phyloP scores from a whole-genome alignment of 352 stramenopile genomes.

The Phytophthora megakarya region DNA sequence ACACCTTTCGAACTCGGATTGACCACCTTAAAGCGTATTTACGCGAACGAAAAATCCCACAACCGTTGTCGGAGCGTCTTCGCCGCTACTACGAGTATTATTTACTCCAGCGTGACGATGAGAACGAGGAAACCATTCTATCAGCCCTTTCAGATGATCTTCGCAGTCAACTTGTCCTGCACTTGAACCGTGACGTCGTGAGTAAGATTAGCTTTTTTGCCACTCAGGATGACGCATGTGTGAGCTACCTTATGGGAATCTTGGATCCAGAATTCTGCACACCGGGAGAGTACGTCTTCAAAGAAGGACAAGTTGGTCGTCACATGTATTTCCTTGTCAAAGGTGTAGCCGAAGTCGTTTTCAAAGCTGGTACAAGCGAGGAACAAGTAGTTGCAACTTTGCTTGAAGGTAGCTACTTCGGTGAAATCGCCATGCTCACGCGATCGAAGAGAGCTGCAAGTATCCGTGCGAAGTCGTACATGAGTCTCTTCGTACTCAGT shows the following conservation, averaged over 20 bases:
- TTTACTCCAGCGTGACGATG: conserved; percentile 69
- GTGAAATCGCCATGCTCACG: conserved; percentile 83
- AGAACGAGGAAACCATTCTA: conserved; percentile 77
- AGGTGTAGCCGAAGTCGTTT: conserved; percentile 70
- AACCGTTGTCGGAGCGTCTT: conserved; percentile 54
- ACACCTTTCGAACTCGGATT: conserved; percentile 65
- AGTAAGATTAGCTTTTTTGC: conserved; percentile 85
- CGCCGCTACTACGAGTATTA: conserved; percentile 86
- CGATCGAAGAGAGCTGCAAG: conserved; percentile 79
- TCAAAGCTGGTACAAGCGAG: conserved; percentile 54
- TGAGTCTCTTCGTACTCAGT: conserved; percentile 79
- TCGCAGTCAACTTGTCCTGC: conserved; percentile 71
- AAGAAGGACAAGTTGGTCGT: conserved; percentile 75
- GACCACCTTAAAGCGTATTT: conserved; percentile 83
- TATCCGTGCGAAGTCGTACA: conserved; percentile 81
- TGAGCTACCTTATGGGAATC: conserved; percentile 86
- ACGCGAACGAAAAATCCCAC: conserved; percentile 63
- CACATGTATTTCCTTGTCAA: conserved; percentile 90
- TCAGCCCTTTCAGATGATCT: conserved; percentile 73
- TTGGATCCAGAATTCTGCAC: conserved; percentile 81
- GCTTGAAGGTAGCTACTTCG: conserved; percentile 79
- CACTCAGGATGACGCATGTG: conserved; percentile 75
- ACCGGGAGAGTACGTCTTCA: conserved; percentile 81
- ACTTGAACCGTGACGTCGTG: conserved; percentile 82
- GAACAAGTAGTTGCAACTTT: conserved; percentile 69